A percentile compares a stretch with the other conserved stretches of the same genome.
These are phyloP conservation scores for Seiridium cupressi DNA, from an alignment of 2,329 filamentous ascomycete genomes.

Conservation along the genomic window DNA sequence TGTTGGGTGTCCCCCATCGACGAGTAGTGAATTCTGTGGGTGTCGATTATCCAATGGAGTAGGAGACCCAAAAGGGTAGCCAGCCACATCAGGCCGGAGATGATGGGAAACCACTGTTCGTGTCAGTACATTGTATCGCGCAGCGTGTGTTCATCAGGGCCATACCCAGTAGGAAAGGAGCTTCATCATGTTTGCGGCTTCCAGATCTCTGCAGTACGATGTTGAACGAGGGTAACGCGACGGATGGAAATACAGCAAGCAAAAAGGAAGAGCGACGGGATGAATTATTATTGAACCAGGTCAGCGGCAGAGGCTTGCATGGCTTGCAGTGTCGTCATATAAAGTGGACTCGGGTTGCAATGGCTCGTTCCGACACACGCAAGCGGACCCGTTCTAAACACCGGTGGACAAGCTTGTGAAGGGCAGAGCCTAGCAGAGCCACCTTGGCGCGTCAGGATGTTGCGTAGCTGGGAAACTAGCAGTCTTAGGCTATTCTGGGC, in stretches of 20 bases:
- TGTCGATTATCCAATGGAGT: conserved; percentile 64
- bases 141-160: neutral
- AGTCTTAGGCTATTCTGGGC: neutral
- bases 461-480: neutral
- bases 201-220: neutral
- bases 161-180: conserved; percentile 34
- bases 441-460: conserved; percentile 2
- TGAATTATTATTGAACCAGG: neutral
- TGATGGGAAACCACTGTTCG: conserved; percentile 61
- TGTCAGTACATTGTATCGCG: neutral
- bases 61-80: conserved; percentile 68
- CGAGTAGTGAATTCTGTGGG: conserved; percentile 52
- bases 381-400: neutral
- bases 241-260: neutral
- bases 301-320: neutral
- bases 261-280: neutral
- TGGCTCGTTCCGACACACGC: neutral
- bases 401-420: neutral
- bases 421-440: neutral
- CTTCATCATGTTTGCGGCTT: conserved; percentile 13
- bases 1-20: conserved; percentile 58
- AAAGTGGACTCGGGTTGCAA: conserved; percentile 7
- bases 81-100: conserved; percentile 65
- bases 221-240: neutral
- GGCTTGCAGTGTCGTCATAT: conserved; percentile 2